A percentile compares a stretch with the other conserved stretches of the same genome.
phyloP scores from a whole-genome alignment of 306 rosid genomes.

The Cercis canadensis region DNA sequence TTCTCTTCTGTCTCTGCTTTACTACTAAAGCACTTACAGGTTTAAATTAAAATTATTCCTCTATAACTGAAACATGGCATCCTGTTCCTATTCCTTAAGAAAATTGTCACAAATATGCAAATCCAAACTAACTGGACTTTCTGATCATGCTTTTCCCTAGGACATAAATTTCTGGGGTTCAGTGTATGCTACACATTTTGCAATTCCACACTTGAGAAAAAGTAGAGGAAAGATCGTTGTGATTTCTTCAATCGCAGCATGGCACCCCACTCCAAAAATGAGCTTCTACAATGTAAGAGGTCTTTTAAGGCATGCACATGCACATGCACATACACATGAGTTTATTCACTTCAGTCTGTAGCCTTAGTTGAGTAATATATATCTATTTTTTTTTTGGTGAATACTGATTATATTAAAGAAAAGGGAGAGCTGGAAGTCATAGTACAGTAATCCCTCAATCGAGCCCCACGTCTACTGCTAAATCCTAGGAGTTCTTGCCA shows the following conservation, averaged over 20 bases:
- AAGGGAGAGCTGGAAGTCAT: too few species aligned
- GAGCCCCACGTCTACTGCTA: too few species aligned
- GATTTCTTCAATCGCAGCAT: constrained; percentile 12
- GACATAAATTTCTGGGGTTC: constrained; percentile 37
- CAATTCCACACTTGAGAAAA: constrained; percentile 32
- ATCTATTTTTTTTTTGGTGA: too few species aligned
- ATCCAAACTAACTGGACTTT: not conserved
- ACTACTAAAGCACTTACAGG: too few species aligned
- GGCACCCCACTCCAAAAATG: not conserved
- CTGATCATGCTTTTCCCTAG: not conserved
- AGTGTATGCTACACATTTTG: constrained; percentile 23
- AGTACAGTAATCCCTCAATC: too few species aligned
- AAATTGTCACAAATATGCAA: not conserved
- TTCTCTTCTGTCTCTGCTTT: too few species aligned
- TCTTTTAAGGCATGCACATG: not conserved
- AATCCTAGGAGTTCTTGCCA: too few species aligned
- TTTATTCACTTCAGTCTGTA: not conserved
- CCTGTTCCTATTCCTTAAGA: not conserved
- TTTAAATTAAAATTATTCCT: too few species aligned
- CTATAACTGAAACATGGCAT: too few species aligned
- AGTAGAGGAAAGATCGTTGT: constrained; percentile 27
- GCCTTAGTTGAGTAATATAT: not conserved
- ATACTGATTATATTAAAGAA: too few species aligned
- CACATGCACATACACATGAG: not conserved
- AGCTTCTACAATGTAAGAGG: constrained; percentile 26